Percentiles rank a stretch among this genome's conserved stretches.
These are phyloP conservation scores for Sugiyamaella pinicola DNA, from an alignment of 1,139 yeast species.

Conservation along the genomic window DNA sequence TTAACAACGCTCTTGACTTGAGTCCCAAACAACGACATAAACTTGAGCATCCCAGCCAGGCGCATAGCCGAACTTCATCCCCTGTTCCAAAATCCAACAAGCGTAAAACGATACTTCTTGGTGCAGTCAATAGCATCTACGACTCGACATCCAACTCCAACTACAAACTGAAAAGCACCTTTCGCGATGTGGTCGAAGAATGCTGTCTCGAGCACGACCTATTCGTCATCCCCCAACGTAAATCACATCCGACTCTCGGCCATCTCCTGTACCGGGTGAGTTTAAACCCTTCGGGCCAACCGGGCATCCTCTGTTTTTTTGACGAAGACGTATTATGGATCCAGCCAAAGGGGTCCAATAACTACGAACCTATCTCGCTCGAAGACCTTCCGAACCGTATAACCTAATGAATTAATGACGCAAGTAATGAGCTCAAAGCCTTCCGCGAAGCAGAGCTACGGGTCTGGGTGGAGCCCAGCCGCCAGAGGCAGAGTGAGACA, in stretches of 20 bases:
- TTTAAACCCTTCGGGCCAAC: constrained; percentile 38
- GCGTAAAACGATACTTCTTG: not conserved
- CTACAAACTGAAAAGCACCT: constrained; percentile 35
- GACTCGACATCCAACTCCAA: not conserved
- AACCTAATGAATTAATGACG: constrained; percentile 10
- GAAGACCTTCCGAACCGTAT: constrained; percentile 32
- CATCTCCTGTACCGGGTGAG: constrained; percentile 44
- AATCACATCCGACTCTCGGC: constrained; percentile 42
- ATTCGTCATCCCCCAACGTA: constrained; percentile 41
- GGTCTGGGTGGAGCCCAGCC: no score
- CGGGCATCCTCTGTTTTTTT: constrained; percentile 45
- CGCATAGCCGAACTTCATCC: constrained; percentile 3
- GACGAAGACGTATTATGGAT: constrained; percentile 53
- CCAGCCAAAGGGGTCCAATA: constrained; percentile 25
- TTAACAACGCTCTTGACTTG: constrained; percentile 41
- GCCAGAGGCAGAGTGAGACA: no score
- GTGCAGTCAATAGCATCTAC: not conserved
- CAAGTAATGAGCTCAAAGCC: no score
- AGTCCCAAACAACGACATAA: constrained; percentile 19
- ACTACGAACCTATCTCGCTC: constrained; percentile 34
- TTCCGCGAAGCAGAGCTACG: no score
- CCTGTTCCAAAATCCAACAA: not conserved
- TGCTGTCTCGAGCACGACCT: constrained; percentile 45
- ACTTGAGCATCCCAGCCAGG: constrained; percentile 11
- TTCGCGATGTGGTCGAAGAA: constrained; percentile 55